Base-by-base conservation (phyloP, 139 green algal genomes). In the Monoraphidium neglectum region DNA sequence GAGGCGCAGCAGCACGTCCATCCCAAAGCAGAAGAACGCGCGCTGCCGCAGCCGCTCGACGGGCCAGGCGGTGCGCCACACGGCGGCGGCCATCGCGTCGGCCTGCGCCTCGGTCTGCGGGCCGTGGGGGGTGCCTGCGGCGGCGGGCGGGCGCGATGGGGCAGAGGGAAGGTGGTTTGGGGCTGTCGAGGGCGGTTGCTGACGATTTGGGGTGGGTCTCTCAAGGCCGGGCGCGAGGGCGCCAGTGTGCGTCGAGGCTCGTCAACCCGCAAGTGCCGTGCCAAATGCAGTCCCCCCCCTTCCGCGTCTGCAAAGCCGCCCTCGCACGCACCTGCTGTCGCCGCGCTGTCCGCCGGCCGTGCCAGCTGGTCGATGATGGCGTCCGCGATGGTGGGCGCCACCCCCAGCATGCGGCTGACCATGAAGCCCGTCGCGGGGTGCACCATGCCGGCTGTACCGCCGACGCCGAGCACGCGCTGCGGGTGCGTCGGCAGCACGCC, bases 381-480 rank as follows among this genome's bases (percentile, higher is more conserved):
- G 38, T 96, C 93, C 38, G 93, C 92, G 35, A 99, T 79, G 1
- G 81, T 86, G n/a, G 94, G 92, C 13, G 89, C 95, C 12, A 87
- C 89, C 4, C 89, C 92, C 76, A 99, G 78, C 56, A 94, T 95
- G 12, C 96, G 81, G 1, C 89, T 80, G 35, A 99, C 87, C 95
- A 98, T 98, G 90, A 98, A 99, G 26, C 95, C 95, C 54, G 95
- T 98, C 60, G 89, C 95, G 33, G 95, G 95, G 79, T 98, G 93
- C 70, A 98, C 93, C 93, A 97, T 95, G 77, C 96, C 96, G 2
- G 89, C 96, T 0, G 95, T 98, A 37, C 96, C 96, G 2, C 96
- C 96, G 32, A 99, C 86, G n/a, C 92, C 96, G 43, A 99, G 80
- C 64, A 97, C 92, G 6, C 95, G 89, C 86, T 99, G 96, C 24